Percentiles rank a stretch among this genome's conserved stretches.
These are phyloP conservation scores for Tolypocladium tundrense DNA, from an alignment of 2,329 filamentous ascomycete species.

Conservation along the genomic window DNA sequence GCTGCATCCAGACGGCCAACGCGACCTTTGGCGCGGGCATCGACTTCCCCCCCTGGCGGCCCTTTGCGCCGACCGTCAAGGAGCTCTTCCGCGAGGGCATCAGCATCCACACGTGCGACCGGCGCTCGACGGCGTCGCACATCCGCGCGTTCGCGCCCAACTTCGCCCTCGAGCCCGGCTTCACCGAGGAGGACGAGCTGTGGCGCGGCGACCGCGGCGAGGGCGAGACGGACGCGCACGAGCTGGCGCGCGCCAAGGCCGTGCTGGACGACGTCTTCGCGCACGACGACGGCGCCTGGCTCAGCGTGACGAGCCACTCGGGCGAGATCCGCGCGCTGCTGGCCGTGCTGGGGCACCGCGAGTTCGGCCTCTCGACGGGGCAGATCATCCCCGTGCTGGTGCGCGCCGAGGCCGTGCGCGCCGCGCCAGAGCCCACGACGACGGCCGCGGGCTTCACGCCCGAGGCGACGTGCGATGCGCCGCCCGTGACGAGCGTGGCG, in stretches of 20 bases:
- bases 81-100: slow-evolving; percentile 57
- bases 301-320: slow-evolving; percentile 51
- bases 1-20: slow-evolving; percentile 53
- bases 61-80: slow-evolving; percentile 51
- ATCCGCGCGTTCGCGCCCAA: slow-evolving; percentile 41
- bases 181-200: slow-evolving; percentile 42
- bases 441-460: slow-evolving; percentile 23
- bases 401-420: slow-evolving; percentile 36
- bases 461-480: slow-evolving; percentile 31
- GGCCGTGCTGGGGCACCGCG: slow-evolving; percentile 47
- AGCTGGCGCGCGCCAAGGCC: slow-evolving; percentile 36
- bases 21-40: slow-evolving; percentile 46
- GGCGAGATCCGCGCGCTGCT: slow-evolving; percentile 45
- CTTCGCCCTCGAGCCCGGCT: slow-evolving; percentile 49
- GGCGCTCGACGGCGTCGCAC: slow-evolving; percentile 42
- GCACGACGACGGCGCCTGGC: slow-evolving; percentile 40
- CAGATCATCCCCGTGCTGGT: slow-evolving; percentile 59
- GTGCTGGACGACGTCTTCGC: slow-evolving; percentile 48
- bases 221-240: slow-evolving; percentile 33
- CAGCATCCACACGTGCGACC: slow-evolving; percentile 59
- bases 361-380: slow-evolving; percentile 54
- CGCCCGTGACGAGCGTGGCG: slow-evolving; percentile 32
- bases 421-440: slow-evolving; percentile 17
- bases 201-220: slow-evolving; percentile 32
- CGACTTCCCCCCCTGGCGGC: slow-evolving; percentile 34